A percentile compares a stretch with the other conserved stretches of the same genome.
Conservation (phyloP, 2,329 filamentous ascomycete genomes). For the Paradendryphiella salina region DNA sequence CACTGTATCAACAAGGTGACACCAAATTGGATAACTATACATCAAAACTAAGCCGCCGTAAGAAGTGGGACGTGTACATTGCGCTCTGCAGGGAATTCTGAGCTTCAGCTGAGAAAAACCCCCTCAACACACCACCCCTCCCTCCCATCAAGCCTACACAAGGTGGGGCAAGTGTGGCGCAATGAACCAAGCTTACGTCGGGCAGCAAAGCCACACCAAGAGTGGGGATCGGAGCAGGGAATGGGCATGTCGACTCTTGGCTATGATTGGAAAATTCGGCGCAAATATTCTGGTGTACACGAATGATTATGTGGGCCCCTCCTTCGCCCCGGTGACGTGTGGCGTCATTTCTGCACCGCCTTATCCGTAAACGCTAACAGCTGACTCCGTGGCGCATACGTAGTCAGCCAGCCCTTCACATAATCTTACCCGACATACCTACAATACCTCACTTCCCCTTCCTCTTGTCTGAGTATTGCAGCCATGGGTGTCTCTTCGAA, state of each 20-base stretch:
- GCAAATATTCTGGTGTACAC: background rate
- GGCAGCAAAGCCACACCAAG: conserved; percentile 9
- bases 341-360: conserved; percentile 17
- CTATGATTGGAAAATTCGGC: background rate
- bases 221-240: background rate
- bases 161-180: conserved; percentile 18
- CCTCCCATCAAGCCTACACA: conserved; percentile 1
- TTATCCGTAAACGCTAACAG: conserved; percentile 15
- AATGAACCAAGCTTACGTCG: conserved; percentile 4
- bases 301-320: background rate
- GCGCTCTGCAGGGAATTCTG: background rate
- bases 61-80: background rate
- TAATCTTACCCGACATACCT: conserved; percentile 4
- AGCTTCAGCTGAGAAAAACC: background rate
- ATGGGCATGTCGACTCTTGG: background rate
- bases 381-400: conserved; percentile 12
- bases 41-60: background rate
- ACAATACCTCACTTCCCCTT: background rate
- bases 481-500: conserved; percentile 42
- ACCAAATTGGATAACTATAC: background rate
- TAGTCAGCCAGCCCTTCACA: conserved; percentile 2
- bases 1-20: background rate
- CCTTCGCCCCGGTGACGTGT: conserved; percentile 5
- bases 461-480: background rate
- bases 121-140: background rate